phyloP scores from a whole-genome alignment of 805 yeast genomes.

The Wickerhamiella australiensis region DNA sequence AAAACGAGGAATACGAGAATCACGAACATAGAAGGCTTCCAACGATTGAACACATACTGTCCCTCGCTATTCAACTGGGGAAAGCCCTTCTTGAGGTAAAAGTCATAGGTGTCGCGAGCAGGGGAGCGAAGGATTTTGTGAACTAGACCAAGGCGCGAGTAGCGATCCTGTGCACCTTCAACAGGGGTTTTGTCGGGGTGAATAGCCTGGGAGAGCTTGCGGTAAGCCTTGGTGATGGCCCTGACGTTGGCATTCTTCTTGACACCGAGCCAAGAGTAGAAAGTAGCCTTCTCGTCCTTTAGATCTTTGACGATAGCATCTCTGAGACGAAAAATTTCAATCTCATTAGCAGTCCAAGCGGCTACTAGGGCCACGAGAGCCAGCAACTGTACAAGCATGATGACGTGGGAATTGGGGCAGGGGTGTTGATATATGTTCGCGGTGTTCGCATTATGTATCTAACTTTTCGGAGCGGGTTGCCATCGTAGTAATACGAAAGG shows the following conservation, averaged over 20 bases:
- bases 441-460: too few relatives aligned
- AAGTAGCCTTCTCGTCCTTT: conserved; percentile 42
- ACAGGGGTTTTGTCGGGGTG: conserved; percentile 75
- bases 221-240: conserved; percentile 36
- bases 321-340: conserved; percentile 66
- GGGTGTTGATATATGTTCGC: neutral
- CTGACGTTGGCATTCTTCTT: conserved; percentile 20
- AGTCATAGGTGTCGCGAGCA: conserved; percentile 66
- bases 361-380: neutral
- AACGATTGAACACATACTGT: conserved; percentile 50
- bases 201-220: conserved; percentile 52
- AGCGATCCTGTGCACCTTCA: conserved; percentile 50
- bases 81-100: conserved; percentile 75
- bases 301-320: conserved; percentile 51
- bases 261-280: conserved; percentile 48
- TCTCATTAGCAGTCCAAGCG: conserved; percentile 37
- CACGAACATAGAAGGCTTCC: conserved; percentile 50
- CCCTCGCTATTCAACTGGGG: conserved; percentile 55
- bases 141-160: conserved; percentile 64
- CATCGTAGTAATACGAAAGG: too few relatives aligned
- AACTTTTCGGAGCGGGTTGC: too few relatives aligned
- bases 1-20: conserved; percentile 34
- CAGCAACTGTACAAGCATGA: conserved; percentile 5
- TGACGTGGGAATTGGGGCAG: neutral
- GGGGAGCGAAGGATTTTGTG: conserved; percentile 56